Conservation (phyloP, 192 early-diverging fungal species). For the Coemansia sp. region DNA sequence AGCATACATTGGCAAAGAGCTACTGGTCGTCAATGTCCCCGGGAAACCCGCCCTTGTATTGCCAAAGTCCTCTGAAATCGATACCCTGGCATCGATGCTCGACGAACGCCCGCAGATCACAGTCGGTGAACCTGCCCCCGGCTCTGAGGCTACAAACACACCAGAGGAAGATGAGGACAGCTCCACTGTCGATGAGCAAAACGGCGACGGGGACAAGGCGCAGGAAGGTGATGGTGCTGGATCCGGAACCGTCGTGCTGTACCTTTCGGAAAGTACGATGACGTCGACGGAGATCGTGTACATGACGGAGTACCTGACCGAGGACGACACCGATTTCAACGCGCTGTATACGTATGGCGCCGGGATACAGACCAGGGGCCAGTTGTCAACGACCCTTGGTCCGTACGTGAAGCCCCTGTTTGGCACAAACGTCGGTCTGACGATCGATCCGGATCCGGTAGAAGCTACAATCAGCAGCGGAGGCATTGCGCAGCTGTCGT, state of each 20-base stretch:
- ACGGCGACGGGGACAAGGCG: slow-evolving; percentile 1
- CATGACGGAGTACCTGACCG: slow-evolving; percentile 33
- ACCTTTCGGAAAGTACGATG: slow-evolving; percentile 40
- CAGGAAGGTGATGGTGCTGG: not conserved
- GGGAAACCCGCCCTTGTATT: slow-evolving; percentile 26
- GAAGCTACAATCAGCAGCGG: slow-evolving; percentile 6
- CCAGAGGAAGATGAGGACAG: slow-evolving; percentile 2
- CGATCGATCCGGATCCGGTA: slow-evolving; percentile 18
- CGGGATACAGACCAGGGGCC: slow-evolving; percentile 36
- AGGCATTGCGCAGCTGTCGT: not conserved
- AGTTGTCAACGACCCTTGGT: slow-evolving; percentile 23
- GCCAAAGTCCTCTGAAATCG: slow-evolving; percentile 14
- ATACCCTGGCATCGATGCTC: slow-evolving; percentile 23
- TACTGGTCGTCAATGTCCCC: slow-evolving; percentile 46
- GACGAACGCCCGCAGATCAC: slow-evolving; percentile 28
- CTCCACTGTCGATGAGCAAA: slow-evolving; percentile 4
- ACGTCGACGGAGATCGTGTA: slow-evolving; percentile 41
- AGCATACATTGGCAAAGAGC: slow-evolving; percentile 38
- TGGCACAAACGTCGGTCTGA: slow-evolving; percentile 44
- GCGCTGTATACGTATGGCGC: slow-evolving; percentile 38
- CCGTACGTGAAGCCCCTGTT: slow-evolving; percentile 37
- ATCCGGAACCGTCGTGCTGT: slow-evolving; percentile 27
- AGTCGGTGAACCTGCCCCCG: slow-evolving; percentile 23
- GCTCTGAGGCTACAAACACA: not conserved
- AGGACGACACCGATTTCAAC: slow-evolving; percentile 28